A percentile compares a stretch with the other conserved stretches of the same genome.
phyloP scores from a whole-genome alignment of 148 eudicot genomes.

The Silene conica region DNA sequence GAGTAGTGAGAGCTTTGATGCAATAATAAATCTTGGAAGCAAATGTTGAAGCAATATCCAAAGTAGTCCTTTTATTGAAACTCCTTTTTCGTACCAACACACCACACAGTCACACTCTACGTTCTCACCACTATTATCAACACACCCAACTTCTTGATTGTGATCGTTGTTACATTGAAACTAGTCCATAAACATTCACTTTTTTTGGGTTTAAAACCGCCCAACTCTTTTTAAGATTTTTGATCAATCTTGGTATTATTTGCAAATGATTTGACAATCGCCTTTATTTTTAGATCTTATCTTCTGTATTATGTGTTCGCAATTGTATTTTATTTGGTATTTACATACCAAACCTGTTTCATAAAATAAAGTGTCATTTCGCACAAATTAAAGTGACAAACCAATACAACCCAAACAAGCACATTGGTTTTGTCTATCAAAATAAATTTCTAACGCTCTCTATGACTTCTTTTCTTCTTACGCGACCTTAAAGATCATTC shows the following conservation, averaged over 20 bases:
- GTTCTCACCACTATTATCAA: slow-evolving; percentile 27
- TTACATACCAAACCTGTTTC: no score
- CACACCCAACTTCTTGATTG: slow-evolving; percentile 17
- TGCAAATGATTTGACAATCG: neutral
- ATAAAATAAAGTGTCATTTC: no score
- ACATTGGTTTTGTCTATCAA: no score
- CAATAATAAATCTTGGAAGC: slow-evolving; percentile 29
- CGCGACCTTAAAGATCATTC: no score
- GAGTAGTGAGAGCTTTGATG: slow-evolving; percentile 27
- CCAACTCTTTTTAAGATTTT: neutral
- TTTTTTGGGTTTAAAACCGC: neutral
- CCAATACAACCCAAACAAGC: no score
- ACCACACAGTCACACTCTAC: no score
- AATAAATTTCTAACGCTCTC: no score
- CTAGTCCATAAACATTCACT: slow-evolving; percentile 11
- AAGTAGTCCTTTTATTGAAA: slow-evolving; percentile 26
- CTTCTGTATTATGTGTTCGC: no score
- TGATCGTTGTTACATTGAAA: slow-evolving; percentile 1
- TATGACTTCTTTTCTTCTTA: no score
- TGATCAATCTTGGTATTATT: neutral
- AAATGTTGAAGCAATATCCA: slow-evolving; percentile 35
- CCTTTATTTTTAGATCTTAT: no score
- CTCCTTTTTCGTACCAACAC: slow-evolving; percentile 7
- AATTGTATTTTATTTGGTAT: no score
- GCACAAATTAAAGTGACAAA: no score